Evolutionary conservation across 2,329 filamentous ascomycete species (phyloP), one percentile per base, ranked within the genome.

Genomic region (Xylariaceae sp.): DNA sequence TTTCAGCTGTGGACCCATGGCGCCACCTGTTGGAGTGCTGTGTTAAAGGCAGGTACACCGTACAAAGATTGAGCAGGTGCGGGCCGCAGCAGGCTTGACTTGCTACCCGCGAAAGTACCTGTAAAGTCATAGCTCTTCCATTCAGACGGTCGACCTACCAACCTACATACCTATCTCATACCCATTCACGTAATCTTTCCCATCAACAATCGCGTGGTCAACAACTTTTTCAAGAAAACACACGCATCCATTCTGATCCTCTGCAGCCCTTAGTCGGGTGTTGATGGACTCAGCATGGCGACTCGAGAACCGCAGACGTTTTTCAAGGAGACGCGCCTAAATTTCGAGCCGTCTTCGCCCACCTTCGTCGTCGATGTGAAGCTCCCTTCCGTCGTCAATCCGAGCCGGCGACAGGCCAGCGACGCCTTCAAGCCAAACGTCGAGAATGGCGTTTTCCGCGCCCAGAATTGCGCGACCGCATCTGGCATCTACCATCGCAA

Each of bases 301-400:
- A 78, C 80, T 68, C 74, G 78, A 71, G 81, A 82, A 70, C 80
- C 83, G 66, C 81, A 82, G 65, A 87, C 84, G 75, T 80, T 90
- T 75, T 94, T 89, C 80, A 92, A 92, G 79, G 91, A 95, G 82
- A 91, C 89, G 73, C 87, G 89, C 73, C 79, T 96, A 75, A 90
- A 90, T 74, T 82, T 94, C 68, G 89, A 94, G 75, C 85, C 87
- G 65, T 81, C 85, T 62, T 88, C 84, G 67, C 79, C 82, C 65
- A 84, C 83, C 68, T 88, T 87, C 61, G 82, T 87, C 69, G 83
- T 92, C 72, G 84, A 86, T 68, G 85, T 93, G 70, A 80, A 84
- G 69, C 82, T 91, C 66, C 83, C 86, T 65, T 79, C 81, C 47
- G 78, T 77, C 65, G 78, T 73, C 68, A 77, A 72, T 71, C 75